phyloP scores from a whole-genome alignment of 495 filamentous ascomycete species.

The Cladorrhinum samala region DNA sequence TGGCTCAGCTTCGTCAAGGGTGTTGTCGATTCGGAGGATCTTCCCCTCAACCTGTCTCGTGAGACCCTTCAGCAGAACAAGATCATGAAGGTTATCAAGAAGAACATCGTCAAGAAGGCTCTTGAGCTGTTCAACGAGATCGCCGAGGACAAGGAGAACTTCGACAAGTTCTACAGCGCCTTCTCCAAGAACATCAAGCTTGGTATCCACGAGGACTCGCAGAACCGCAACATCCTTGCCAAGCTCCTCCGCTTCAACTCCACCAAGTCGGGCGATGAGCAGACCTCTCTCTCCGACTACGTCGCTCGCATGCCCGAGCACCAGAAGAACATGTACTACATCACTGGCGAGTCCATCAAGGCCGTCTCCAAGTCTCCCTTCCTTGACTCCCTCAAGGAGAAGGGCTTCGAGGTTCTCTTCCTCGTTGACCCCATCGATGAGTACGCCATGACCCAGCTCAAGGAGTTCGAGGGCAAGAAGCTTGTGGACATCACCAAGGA shows the following conservation, averaged over 20 bases:
- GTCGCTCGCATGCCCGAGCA: conserved; percentile 98
- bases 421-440: conserved; percentile 98
- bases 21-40: conserved; percentile 99
- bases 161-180: conserved; percentile 99
- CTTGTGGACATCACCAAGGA: conserved; percentile 99
- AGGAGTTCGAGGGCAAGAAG: conserved; percentile 99
- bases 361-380: conserved; percentile 96
- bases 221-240: conserved; percentile 88
- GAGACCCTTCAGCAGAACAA: conserved; percentile 99
- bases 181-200: conserved; percentile 99
- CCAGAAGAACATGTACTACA: conserved; percentile 99
- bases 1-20: conserved; percentile 99
- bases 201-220: conserved; percentile 98
- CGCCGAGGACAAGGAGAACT: conserved; percentile 97
- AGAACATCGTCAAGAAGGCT: conserved; percentile 99
- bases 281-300: conserved; percentile 91
- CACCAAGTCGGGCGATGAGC: conserved; percentile 95
- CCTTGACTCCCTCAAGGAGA: conserved; percentile 97
- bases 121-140: conserved; percentile 99
- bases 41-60: conserved; percentile 97
- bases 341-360: conserved; percentile 99
- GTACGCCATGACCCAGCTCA: conserved; percentile 99
- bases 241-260: conserved; percentile 99
- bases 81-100: conserved; percentile 99
- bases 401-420: conserved; percentile 99